Base-by-base conservation (phyloP, 2,329 filamentous ascomycete species). In the Venturia effusa region DNA sequence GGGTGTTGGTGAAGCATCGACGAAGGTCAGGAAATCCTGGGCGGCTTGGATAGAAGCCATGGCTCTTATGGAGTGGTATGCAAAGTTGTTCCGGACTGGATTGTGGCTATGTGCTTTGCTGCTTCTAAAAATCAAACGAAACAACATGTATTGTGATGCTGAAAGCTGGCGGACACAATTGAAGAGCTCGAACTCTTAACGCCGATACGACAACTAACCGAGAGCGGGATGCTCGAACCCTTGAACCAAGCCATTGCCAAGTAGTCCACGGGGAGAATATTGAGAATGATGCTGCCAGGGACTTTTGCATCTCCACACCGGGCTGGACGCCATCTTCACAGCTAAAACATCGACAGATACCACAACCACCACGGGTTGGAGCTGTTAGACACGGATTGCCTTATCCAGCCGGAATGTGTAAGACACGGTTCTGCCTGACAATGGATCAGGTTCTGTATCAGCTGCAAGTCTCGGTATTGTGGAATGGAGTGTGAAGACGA, bases 1-100 rank as follows among this genome's bases (percentile, higher is more conserved):
- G 65, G 94, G 92, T 97, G 92, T 96, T 15, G 94, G 94, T 65
- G 92, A 97, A 67, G 88, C 89, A 77, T 97, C 96, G 74, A 97
- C 88, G 78, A 96, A 97, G 77, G 90, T 88, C 73, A 96, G 78
- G 76, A 97, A 96, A 80, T 95, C 90, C 77, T 88, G 79, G 63
- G 90, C 90, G 64, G 73, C 77, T 66, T 77, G 70, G 64, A 78
- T 71, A 1, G 41, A 51, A 24, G 59, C 59, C 64, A 64, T 63
- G 40, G 39, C 34, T 41, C 62, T 51, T 37, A 17, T 19, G 19
- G 22, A 17, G 22, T 60, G 34, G 5, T 32, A 60, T 27, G 19
- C 4, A 15, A 32, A 40, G 19, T 3, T 41, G 2, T 19, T 27
- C 6, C 22, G 59, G n/a, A 17, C 6, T 60, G 37, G 37, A 22